Evolutionary conservation across 805 yeast species (phyloP).

Genomic region (Wickerhamomyces pijperi): DNA sequence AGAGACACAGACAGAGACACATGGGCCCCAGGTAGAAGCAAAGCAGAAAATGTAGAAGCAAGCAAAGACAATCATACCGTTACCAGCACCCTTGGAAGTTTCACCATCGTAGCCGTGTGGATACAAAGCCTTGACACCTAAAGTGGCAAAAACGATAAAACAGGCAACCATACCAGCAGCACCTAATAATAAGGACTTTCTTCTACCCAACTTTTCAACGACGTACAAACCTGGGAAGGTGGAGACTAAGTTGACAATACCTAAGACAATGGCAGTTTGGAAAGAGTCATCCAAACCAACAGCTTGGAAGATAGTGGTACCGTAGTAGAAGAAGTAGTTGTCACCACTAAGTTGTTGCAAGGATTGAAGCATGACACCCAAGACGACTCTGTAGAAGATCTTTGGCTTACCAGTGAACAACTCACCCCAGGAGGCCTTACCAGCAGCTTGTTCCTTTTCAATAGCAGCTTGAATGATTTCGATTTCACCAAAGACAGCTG

Average conservation of each 20-base stretch:
- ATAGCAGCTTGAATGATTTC: constrained; percentile 49
- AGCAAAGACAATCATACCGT: no score
- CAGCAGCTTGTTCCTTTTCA: constrained; percentile 49
- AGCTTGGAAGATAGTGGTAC: no score
- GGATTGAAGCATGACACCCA: constrained; percentile 47
- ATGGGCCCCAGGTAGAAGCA: no score
- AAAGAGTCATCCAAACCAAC: no score
- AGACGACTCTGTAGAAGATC: constrained; percentile 31
- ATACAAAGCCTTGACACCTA: constrained; percentile 41
- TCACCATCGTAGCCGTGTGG: constrained; percentile 33
- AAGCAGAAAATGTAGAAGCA: no score
- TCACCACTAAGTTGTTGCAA: constrained; percentile 61
- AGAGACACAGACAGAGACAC: constrained; percentile 53
- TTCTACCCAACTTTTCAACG: constrained; percentile 45
- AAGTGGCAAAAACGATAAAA: constrained; percentile 39
- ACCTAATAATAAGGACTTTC: constrained; percentile 36
- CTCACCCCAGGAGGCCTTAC: constrained; percentile 57
- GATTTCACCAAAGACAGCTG: constrained; percentile 44
- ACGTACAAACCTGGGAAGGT: constrained; percentile 38
- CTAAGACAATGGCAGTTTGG: no score
- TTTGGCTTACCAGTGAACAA: constrained; percentile 58
- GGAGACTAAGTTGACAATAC: constrained; percentile 50
- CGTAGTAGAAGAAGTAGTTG: constrained; percentile 59
- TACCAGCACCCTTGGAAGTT: constrained; percentile 45
- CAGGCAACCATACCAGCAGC: constrained; percentile 37